Evolutionary conservation across 2,329 filamentous ascomycete species (phyloP).

Genomic region (Hypoxylon sp.): DNA sequence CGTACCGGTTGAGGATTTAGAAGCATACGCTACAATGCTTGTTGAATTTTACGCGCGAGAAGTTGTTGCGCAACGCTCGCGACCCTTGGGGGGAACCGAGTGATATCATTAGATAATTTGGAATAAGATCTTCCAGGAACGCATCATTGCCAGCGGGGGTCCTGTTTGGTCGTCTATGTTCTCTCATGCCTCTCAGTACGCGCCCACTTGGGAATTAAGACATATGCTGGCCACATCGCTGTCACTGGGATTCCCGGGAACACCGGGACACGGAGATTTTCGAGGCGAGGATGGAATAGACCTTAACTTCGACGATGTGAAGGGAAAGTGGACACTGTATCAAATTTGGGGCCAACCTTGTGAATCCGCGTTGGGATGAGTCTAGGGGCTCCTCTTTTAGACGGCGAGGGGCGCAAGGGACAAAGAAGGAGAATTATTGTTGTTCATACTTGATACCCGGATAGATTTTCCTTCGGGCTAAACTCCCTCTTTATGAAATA

Average conservation of each 20-base stretch:
- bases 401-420: slow-evolving; percentile 3
- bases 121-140: slow-evolving; percentile 14
- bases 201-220: slow-evolving; percentile 14
- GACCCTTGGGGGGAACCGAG: slow-evolving; percentile 41
- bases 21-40: slow-evolving; percentile 97
- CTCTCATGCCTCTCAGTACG: slow-evolving; percentile 20
- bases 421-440: slow-evolving; percentile 37
- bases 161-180: slow-evolving; percentile 12
- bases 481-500: slow-evolving; percentile 37
- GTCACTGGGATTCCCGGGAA: slow-evolving; percentile 4
- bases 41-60: slow-evolving; percentile 98
- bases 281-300: slow-evolving; percentile 41
- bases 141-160: slow-evolving; percentile 2
- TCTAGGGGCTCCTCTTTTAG: slow-evolving; percentile 1
- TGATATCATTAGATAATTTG: slow-evolving; percentile 14
- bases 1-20: slow-evolving; percentile 93
- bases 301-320: slow-evolving; percentile 42
- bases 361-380: slow-evolving; percentile 25
- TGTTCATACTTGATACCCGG: slow-evolving; percentile 57
- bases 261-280: slow-evolving; percentile 17
- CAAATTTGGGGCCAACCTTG: slow-evolving; percentile 34
- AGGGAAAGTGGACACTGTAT: slow-evolving; percentile 40
- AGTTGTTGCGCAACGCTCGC: slow-evolving; percentile 70
- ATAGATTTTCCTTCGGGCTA: slow-evolving; percentile 54
- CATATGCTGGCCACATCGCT: slow-evolving; percentile 17